Evolutionary conservation across 129 eudicot species (phyloP), one percentile per base, ranked within the genome.

Genomic region (Dittrichia graveolens): DNA sequence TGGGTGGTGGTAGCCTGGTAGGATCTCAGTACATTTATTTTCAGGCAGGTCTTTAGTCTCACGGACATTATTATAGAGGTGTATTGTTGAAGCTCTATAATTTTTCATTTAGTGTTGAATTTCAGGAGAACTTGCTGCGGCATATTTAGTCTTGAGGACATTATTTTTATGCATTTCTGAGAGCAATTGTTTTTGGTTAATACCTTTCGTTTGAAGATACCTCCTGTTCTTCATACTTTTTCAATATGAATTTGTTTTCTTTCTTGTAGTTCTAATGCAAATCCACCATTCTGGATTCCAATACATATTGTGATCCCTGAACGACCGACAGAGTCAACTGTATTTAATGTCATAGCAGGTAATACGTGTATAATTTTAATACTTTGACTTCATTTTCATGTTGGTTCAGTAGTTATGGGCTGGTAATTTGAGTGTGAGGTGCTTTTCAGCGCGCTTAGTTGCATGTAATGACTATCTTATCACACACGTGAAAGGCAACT

Each of bases 241-340:
- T 24, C 31, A 24, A 24, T 24, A 24, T 24, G 31, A 24, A 24
- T 61, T 70, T 66, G 42, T 9, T 46, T 71, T 52, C 35, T 14
- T 52, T 65, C 46, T 77, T 90, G 87, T 76, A 94, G 99, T 71
- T 94, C 99, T 47, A 84, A 85, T 79, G 89, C 96, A 82, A 94
- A 90, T 63, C 93, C 93, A 38, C 99, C 99, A 76, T 94, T 94
- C 83, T 94, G 99, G 99, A 94, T 94, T 69, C 99, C 99, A 14
- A 90, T 94, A 76, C 97, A 94, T 77, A 88, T 94, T 18, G 97
- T 94, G 77, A 90, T 94, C 66, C 99, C 99, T 15, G 99, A 94
- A 85, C 96, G 99, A 38, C 99, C 99, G 8, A 94, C 97, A 4
- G 99, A 94, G 79, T 90, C 97, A 60, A 85, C 97, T 12, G 91